phyloP scores from a whole-genome alignment of 1,139 yeast genomes.

The Blastobotrys proliferans region DNA sequence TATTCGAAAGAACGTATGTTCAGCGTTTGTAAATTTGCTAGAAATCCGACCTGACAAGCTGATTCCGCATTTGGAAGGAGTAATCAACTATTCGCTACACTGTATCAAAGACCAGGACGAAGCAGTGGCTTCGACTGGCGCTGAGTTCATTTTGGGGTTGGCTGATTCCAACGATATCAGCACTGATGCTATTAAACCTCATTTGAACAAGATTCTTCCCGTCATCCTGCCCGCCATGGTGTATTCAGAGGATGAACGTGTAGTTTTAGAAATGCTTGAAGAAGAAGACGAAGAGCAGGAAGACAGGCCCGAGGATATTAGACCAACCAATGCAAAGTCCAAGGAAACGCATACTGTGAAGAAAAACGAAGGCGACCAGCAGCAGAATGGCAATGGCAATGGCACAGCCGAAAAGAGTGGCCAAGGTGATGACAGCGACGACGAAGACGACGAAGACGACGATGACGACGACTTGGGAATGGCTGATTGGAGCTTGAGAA shows the following conservation, averaged over 20 bases:
- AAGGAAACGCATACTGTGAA: constrained; percentile 56
- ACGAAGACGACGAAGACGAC: constrained; percentile 58
- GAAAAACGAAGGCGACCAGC: constrained; percentile 19
- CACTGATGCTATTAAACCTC: constrained; percentile 39
- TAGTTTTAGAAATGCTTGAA: constrained; percentile 52
- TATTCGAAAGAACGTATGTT: constrained; percentile 73
- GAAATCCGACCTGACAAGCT: constrained; percentile 80
- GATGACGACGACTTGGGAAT: constrained; percentile 57
- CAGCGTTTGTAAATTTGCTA: constrained; percentile 67
- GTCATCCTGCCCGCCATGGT: constrained; percentile 79
- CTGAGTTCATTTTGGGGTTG: constrained; percentile 80
- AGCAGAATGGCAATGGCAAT: constrained; percentile 20
- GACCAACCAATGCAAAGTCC: constrained; percentile 68
- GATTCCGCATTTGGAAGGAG: constrained; percentile 77
- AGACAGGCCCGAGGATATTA: constrained; percentile 83
- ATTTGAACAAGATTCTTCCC: constrained; percentile 64
- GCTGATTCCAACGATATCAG: constrained; percentile 53
- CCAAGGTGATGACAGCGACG: constrained; percentile 43
- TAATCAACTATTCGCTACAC: constrained; percentile 78
- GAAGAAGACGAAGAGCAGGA: constrained; percentile 73
- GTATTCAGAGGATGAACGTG: constrained; percentile 76
- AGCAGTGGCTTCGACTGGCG: constrained; percentile 82
- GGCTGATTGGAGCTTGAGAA: constrained; percentile 85
- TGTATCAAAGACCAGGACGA: constrained; percentile 66
- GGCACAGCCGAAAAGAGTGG: constrained; percentile 18